phyloP scores from a whole-genome alignment of 495 filamentous ascomycete genomes.

The Apodospora peruviana region DNA sequence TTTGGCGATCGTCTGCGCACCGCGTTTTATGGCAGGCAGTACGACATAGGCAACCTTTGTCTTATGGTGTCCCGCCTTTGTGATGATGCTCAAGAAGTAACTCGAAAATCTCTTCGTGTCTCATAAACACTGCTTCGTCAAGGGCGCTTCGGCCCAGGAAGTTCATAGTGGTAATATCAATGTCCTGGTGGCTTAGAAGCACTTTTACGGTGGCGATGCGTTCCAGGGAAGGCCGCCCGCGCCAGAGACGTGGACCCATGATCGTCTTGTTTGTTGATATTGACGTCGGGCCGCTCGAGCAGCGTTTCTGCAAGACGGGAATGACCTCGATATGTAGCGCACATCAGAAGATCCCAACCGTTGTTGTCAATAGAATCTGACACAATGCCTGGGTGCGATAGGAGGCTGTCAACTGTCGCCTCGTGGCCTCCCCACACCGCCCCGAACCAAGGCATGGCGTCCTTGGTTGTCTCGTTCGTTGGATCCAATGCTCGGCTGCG shows the following conservation, averaged over 20 bases:
- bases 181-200: background rate
- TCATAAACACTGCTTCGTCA: background rate
- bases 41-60: background rate
- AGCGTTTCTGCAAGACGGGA: background rate
- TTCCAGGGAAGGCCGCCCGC: background rate
- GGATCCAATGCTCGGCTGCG: background rate
- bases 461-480: background rate
- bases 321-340: background rate
- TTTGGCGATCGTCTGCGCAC: too few species aligned
- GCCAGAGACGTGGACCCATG: background rate
- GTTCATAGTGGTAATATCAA: background rate
- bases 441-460: background rate
- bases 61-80: background rate
- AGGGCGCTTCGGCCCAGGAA: background rate
- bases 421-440: background rate
- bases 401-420: background rate
- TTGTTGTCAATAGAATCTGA: background rate
- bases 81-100: background rate
- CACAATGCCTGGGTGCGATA: background rate
- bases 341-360: background rate
- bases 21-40: background rate
- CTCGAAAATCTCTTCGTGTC: background rate
- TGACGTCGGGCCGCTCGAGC: background rate
- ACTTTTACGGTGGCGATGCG: background rate
- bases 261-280: background rate